Base-by-base conservation (phyloP, 164 flowering plant genomes). In the Pachysandra terminalis region DNA sequence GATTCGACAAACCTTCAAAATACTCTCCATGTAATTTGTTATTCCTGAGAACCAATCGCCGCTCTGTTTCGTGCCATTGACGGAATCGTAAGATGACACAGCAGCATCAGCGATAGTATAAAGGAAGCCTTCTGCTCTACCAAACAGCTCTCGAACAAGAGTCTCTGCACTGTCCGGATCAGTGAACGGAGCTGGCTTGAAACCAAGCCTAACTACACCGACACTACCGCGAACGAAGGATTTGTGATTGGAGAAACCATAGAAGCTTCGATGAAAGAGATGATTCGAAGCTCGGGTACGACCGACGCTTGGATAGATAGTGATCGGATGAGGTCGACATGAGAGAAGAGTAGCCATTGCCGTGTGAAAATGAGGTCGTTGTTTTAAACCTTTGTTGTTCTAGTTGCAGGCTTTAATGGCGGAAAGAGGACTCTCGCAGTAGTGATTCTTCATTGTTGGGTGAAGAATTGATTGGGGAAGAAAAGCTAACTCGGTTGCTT, bases 101-200 rank as follows among this genome's bases (percentile, higher is more conserved):
- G 93, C 88, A n/a, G 95, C 96, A 78, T 95, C 98, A 6, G 97
- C 96, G n/a, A 91, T 56, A 0, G 94, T 89, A 71, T 90, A 91
- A 8, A 90, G 37, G 41, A 91, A 14, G 23, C 90, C 72, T 73
- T 95, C 96, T 10, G 81, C 90, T 75, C 80, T 73, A 15, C 75
- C 84, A 51, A 90, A 70, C 79, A 87, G 59, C 48, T 81, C 87
- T 67, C 59, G 75, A 59, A 84, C 9, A 15, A 71, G 19, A 14
- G 56, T 80, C 32, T 78, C 83, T 1, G 80, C 65, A 17, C 27
- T 27, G 16, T 84, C 87, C 28, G 77, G 79, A 74, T 84, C 86
- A 2, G 81, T 78, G 3, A 79, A 61, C 14, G 77, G 53, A 15
- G 70, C 80, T 49, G 86, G 78, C 51, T 71, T 68, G 68, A 86